Evolutionary conservation across 2,329 filamentous ascomycete genomes (phyloP), one percentile per base, ranked within the genome.

Genomic region (Reticulascus tulasneorum): DNA sequence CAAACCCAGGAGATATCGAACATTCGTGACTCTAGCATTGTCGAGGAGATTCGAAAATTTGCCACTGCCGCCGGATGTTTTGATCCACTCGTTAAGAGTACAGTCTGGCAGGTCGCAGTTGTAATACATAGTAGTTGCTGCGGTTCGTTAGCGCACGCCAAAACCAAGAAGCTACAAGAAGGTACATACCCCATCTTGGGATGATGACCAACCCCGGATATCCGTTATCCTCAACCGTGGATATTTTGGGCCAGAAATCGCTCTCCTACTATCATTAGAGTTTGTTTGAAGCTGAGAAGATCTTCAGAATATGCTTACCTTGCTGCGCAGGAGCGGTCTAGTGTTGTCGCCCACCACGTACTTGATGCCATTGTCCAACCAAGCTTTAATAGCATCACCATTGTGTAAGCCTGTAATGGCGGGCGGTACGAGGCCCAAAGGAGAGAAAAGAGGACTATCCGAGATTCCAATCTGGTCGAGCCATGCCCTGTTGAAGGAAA

Each of bases 331-430:
- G 5, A 62, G 56, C 1, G 75, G 61, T 8, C 77, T 67, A 3
- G 77, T 80, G 57, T 81, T 82, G 53, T 82, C 77, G 23, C 77
- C 77, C n/a, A 82, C 75, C 33, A 74, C 76, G 46, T 75, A 71
- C 13, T 54, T 62, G 45, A 81, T 73, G n/a, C 76, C 75, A 39
- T 75, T 75, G 28, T 77, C 73, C 47, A 63, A 62, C 75, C 75
- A 82, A 7, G 74, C 77, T 34, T 59, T 58, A 29, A 82, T 69
- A 9, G 68, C 77, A 53, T 82, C 77, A n/a, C 73, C 77, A 46
- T 82, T 82, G 59, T 80, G 74, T 18, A 81, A 52, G 31, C 77
- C 77, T 2, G 77, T 82, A 42, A 82, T 82, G 23, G 75, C 76
- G 1, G 77, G 77, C 3, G 77, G 77, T 39, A 82, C 76, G 34